Conservation (phyloP, 768 basidiomycete genomes). For the Phlegmacium glaucopus region DNA sequence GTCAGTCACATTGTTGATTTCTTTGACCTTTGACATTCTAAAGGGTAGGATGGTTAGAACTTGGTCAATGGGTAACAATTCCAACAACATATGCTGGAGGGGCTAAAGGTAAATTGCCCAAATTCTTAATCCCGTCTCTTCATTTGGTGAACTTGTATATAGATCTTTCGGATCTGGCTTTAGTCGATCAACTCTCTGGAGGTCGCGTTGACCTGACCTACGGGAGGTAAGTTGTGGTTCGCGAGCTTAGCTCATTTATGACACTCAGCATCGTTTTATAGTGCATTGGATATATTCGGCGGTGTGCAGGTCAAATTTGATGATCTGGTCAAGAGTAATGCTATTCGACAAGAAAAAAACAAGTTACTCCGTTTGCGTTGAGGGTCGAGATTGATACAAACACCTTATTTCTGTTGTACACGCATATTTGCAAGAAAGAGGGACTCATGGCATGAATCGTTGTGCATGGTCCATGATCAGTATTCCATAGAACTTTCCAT, state of each 20-base stretch:
- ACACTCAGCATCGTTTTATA: constrained; percentile 6
- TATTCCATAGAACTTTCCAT: constrained; percentile 80
- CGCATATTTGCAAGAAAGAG: not conserved
- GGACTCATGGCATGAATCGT: not conserved
- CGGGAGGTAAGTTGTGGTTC: constrained; percentile 54
- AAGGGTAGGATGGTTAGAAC: constrained; percentile 46
- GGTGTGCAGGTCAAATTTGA: constrained; percentile 60
- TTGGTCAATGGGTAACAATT: constrained; percentile 89
- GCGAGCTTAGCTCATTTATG: not conserved
- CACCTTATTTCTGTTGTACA: no score
- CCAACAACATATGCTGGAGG: constrained; percentile 98
- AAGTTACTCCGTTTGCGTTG: not conserved
- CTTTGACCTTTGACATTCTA: constrained; percentile 7
- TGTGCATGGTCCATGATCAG: constrained; percentile 27
- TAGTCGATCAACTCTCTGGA: constrained; percentile 74
- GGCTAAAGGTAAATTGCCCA: constrained; percentile 64
- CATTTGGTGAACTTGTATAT: not conserved
- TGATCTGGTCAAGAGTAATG: constrained; percentile 42
- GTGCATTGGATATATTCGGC: constrained; percentile 69
- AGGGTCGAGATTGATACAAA: no score
- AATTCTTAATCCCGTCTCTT: not conserved
- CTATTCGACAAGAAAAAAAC: constrained; percentile 14
- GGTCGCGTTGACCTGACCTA: constrained; percentile 88
- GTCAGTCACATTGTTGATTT: constrained; percentile 40
- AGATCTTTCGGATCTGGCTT: constrained; percentile 80